Percentiles rank a stretch among this genome's conserved stretches.
Conservation (phyloP, 805 yeast species). For the Candida bentonensis region DNA sequence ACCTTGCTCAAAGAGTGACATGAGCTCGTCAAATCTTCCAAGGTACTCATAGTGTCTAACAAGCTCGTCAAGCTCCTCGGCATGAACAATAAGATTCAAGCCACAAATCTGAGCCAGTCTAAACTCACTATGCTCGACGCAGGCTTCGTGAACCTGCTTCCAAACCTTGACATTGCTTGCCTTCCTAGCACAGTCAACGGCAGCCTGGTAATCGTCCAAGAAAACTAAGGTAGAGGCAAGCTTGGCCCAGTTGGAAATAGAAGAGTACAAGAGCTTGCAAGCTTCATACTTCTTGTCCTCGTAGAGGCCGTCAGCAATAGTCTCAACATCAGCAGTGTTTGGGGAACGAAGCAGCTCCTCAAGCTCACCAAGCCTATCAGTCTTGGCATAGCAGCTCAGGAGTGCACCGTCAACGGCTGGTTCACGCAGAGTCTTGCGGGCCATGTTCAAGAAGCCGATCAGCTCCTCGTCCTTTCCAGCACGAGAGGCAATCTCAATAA, state of each 20-base stretch:
- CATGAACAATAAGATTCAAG: constrained; percentile 89
- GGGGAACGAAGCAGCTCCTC: constrained; percentile 73
- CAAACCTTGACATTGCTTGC: constrained; percentile 88
- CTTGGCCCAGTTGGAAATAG: constrained; percentile 86
- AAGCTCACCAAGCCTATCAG: constrained; percentile 63
- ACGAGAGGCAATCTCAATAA: constrained; percentile 87
- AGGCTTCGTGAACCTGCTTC: constrained; percentile 95
- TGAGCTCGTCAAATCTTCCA: constrained; percentile 86
- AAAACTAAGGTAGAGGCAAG: constrained; percentile 93
- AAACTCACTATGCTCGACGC: constrained; percentile 89
- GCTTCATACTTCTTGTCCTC: constrained; percentile 77
- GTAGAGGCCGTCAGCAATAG: constrained; percentile 83
- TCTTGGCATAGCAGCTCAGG: constrained; percentile 71
- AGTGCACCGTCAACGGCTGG: constrained; percentile 87
- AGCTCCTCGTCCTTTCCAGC: constrained; percentile 95
- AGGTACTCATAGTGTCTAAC: constrained; percentile 75
- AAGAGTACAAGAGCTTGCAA: constrained; percentile 75
- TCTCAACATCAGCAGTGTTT: constrained; percentile 85
- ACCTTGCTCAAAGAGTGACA: constrained; percentile 89
- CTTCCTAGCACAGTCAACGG: constrained; percentile 97
- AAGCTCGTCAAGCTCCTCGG: constrained; percentile 87
- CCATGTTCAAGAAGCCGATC: constrained; percentile 74
- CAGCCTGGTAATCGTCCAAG: constrained; percentile 84
- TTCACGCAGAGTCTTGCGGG: constrained; percentile 82
- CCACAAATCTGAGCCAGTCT: constrained; percentile 98